Percentiles rank a stretch among this genome's conserved stretches.
Conservation (phyloP, 2,329 filamentous ascomycete species). For the Trichophaea hybrida region DNA sequence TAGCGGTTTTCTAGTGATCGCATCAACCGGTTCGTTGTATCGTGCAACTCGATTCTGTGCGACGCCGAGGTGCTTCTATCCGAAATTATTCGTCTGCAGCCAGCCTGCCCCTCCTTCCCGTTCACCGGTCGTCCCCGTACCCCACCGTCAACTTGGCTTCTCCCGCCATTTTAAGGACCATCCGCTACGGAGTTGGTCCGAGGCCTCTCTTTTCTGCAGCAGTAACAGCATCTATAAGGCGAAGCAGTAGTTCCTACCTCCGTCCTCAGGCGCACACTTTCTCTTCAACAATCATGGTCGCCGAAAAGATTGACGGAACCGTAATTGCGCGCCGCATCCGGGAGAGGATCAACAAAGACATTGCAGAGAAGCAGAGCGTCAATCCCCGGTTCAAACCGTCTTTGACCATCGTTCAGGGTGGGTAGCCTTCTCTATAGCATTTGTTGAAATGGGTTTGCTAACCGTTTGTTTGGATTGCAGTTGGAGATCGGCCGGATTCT, state of each 20-base stretch:
- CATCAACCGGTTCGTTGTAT: neutral
- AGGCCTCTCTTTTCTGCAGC: constrained; percentile 1
- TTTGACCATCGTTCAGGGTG: constrained; percentile 90
- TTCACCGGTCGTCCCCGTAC: constrained; percentile 7
- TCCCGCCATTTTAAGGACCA: constrained; percentile 16
- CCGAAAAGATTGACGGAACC: constrained; percentile 86
- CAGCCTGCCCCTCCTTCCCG: constrained; percentile 7
- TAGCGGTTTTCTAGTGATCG: no score
- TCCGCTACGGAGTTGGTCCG: constrained; percentile 15
- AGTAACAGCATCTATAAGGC: neutral
- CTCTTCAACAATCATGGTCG: constrained; percentile 52
- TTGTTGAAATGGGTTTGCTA: neutral
- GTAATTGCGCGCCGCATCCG: constrained; percentile 87
- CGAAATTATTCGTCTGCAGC: neutral
- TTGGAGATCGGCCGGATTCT: constrained; percentile 85
- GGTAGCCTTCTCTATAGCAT: constrained; percentile 27
- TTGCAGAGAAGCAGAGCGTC: constrained; percentile 61
- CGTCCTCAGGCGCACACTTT: constrained; percentile 1
- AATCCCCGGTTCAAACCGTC: constrained; percentile 82
- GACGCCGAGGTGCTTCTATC: neutral
- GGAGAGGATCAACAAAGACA: constrained; percentile 64
- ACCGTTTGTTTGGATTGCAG: constrained; percentile 35
- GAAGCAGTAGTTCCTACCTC: constrained; percentile 7
- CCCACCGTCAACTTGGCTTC: constrained; percentile 21
- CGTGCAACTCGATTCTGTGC: neutral